These are phyloP conservation scores for Austroboletus niveus DNA, from an alignment of 1,284 basidiomycete genomes.

Conservation along the genomic window DNA sequence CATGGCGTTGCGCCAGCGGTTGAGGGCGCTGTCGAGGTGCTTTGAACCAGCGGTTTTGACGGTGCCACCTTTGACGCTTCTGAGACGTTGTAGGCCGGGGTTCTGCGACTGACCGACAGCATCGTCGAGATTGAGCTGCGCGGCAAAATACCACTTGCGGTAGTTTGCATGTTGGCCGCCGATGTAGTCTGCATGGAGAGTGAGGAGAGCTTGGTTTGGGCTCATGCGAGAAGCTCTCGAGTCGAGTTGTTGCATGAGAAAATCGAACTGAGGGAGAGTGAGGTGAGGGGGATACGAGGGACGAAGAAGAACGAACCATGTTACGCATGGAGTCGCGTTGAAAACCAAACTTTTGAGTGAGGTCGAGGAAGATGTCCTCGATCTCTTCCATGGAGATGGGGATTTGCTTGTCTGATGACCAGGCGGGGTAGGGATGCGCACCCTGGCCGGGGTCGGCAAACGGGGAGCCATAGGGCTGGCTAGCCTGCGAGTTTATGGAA, in stretches of 20 bases:
- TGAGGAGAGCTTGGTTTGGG: constrained; percentile 94
- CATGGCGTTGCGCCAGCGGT: constrained; percentile 98
- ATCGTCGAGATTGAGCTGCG: constrained; percentile 98
- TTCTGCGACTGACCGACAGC: constrained; percentile 96
- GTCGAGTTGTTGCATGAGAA: constrained; percentile 97
- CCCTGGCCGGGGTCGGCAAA: constrained; percentile 58
- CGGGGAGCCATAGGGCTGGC: constrained; percentile 54
- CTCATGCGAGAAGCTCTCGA: constrained; percentile 97
- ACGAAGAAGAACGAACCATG: constrained; percentile 55
- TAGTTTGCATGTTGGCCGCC: constrained; percentile 97
- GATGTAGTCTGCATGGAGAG: constrained; percentile 97
- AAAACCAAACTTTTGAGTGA: constrained; percentile 99
- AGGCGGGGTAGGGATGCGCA: constrained; percentile 88
- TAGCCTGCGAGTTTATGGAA: constrained; percentile 57
- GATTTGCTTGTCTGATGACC: constrained; percentile 91
- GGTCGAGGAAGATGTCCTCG: constrained; percentile 98
- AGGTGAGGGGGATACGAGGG: not conserved
- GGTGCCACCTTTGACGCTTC: constrained; percentile 69
- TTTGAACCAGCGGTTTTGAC: constrained; percentile 67
- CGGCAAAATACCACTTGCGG: constrained; percentile 99
- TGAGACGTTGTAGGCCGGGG: constrained; percentile 86
- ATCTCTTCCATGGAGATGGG: constrained; percentile 98
- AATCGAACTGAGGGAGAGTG: constrained; percentile 74
- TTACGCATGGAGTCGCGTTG: constrained; percentile 92
- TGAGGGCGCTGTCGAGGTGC: constrained; percentile 89